These are phyloP conservation scores for Fusarium metavorans DNA, from an alignment of 2,329 filamentous ascomycete species.

Conservation along the genomic window DNA sequence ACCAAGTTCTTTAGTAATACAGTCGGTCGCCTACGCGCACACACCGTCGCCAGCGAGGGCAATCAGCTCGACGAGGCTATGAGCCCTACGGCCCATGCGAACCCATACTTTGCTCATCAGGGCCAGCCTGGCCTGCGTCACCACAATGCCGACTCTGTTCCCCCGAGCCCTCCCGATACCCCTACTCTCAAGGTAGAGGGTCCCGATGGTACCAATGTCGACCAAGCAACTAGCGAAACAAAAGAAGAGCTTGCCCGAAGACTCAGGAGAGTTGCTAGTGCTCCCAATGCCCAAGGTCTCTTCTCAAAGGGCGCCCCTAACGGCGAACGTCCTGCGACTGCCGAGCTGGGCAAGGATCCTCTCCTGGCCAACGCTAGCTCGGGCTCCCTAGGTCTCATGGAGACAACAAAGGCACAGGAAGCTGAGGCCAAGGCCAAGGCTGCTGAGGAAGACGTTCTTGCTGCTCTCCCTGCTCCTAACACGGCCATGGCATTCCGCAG, in stretches of 20 bases:
- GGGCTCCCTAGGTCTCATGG: constrained; percentile 54
- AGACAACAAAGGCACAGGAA: constrained; percentile 43
- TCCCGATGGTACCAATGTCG: constrained; percentile 71
- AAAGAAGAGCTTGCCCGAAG: constrained; percentile 97
- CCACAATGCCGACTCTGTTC: constrained; percentile 93
- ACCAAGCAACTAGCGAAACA: constrained; percentile 79
- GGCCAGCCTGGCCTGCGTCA: constrained; percentile 93
- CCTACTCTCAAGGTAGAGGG: constrained; percentile 81
- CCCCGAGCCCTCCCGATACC: constrained; percentile 91
- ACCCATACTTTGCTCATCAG: constrained; percentile 97
- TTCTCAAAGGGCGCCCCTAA: constrained; percentile 71
- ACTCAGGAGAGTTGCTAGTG: constrained; percentile 92
- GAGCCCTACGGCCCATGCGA: constrained; percentile 93
- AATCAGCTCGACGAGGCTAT: constrained; percentile 89
- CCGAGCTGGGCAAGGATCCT: constrained; percentile 87
- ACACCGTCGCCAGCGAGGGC: constrained; percentile 92
- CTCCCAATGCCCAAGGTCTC: constrained; percentile 94
- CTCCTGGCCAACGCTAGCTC: constrained; percentile 64
- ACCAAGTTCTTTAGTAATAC: constrained; percentile 89
- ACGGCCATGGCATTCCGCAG: constrained; percentile 83
- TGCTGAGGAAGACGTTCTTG: constrained; percentile 64
- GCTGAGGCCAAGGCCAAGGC: constrained; percentile 50
- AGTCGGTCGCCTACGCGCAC: constrained; percentile 87
- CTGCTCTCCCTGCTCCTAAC: constrained; percentile 74
- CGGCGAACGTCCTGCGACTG: constrained; percentile 81